Base-by-base conservation (phyloP, 495 filamentous ascomycete genomes). In the Penicillium goetzii region DNA sequence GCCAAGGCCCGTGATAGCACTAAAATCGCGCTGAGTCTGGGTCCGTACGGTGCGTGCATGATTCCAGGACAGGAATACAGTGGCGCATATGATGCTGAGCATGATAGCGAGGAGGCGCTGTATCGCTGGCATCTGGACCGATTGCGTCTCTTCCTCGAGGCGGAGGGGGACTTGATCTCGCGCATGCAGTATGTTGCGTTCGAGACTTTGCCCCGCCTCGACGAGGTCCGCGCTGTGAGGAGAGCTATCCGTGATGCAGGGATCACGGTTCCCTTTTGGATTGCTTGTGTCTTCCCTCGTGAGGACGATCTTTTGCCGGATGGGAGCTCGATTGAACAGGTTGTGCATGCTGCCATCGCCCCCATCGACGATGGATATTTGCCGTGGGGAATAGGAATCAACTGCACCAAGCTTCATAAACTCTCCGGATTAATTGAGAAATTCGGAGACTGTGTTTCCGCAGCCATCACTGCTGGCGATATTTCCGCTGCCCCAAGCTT, bases 1-100 rank as follows among this genome's bases (percentile, higher is more conserved):
- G 69, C 70, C 1, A 71, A 67, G 41, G 67, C 58, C n/a, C 47
- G 69, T 62, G 50, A 70, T 57, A 64, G 52, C 58, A 53, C 65
- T 10, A 62, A 66, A 11, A 53, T 73, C 41, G 86, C 86, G 25
- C 70, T 90, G 28, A 81, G 82, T 58, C 68, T 90, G 6, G 88
- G 88, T 2, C 84, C 88, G 0, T 90, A 89, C 58, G 88, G 88
- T 6, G 87, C 88, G 5, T 82, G 78, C 43, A 89, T 89, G 86
- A 69, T 78, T 30, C 88, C 88, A 0, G 81, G 82, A 38, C 76
- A 84, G 54, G 88, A 90, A 64, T 90, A 90, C 63, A 83, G 77
- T n/a, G 88, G 85, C 2, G 61, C 67, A 1, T 90, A 90, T 65
- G 82, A 86, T 58, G 66, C 57, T 1, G 74, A 69, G 32, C 82